Evolutionary conservation across 2,329 filamentous ascomycete species (phyloP), one percentile per base, ranked within the genome.

Genomic region (Paraphoma chrysanthemicola): DNA sequence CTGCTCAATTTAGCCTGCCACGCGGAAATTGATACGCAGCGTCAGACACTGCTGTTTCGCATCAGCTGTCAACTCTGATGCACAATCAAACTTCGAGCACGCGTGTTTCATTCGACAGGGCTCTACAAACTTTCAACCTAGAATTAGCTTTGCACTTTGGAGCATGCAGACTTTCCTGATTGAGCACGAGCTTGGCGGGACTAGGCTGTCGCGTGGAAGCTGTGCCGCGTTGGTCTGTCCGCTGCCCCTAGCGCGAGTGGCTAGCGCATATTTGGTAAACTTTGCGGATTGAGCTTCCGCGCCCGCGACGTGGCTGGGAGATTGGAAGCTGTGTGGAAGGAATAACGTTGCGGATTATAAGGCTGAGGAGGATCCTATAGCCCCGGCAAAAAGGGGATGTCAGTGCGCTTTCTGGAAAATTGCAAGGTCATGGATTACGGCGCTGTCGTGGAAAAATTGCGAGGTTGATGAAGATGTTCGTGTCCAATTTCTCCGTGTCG

Each of bases 341-440:
- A 56, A 44, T 44, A 44, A 46, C 45, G 48, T 52, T 48, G 54
- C 53, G 44, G 50, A 44, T n/a, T 46, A 48, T 57, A 64, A 58
- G 59, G 61, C 61, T 64, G 61, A 64, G 51, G 53, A 54, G 58
- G 55, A 47, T 62, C 41, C 48, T 50, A 9, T 30, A 49, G 44
- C 59, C 51, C 60, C 60, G 59, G 60, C 36, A 55, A 48, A 64
- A 67, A 61, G 54, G 54, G 46, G 51, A 48, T 36, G 63, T 66
- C 64, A 65, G 54, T 69, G 64, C 66, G 52, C 50, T 38, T 59
- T 62, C 54, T 56, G 54, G 57, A 63, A 60, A 59, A 51, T 60
- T 63, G 58, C 63, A 62, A 42, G 59, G 56, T 54, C 58, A 57
- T 54, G 66, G 61, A 51, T 62, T 44, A 36, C 56, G 58, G 58